Evolutionary conservation across 345 rosid species (phyloP), one percentile per base, ranked within the genome.

Genomic region (Citrus mangshanensis): DNA sequence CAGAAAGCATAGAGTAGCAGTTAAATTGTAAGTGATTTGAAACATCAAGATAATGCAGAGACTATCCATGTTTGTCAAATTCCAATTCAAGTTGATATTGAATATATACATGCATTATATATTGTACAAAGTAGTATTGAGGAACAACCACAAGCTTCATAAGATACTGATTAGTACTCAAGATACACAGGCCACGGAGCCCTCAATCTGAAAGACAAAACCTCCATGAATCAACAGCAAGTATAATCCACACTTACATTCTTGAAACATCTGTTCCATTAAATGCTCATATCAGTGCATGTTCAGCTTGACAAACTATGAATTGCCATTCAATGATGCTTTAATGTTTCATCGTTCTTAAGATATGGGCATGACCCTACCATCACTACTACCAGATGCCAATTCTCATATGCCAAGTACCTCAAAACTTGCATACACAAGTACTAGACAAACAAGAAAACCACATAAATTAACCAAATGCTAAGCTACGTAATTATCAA

Each of bases 401-500:
- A 37, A 35, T 58, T 74, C 37, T 2, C 46, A 24, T 40, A 9
- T 10, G 9, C 9, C 56, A 30, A 21, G 22, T 49, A 60, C 4
- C 28, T 27, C n/a, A 62, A 30, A 42, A 62, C 64, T n/a, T 51
- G 24, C 49, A n/a, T n/a, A 51, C 18, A 16, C 19, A 16, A 35
- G 30, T 73, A 37, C 55, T 32, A 9, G 10, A 70, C 13, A 49
- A 28, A 49, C 70, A 27, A 27, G 38, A 10, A 21, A 19, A 18
- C 58, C 49, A 76, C 55, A 22, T 8, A 46, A 42, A 70, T 38
- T 6, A 79, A 59, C 35, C 22, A 61, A 40, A 54, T 55, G 69
- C 79, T 72, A 75, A 62, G 68, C 80, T 71, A 71, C 67, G 30
- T 66, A 30, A 25, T 61, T 59, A 68, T 58, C 65, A 79, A 56